Percentiles rank a stretch among this genome's conserved stretches.
phyloP scores from a whole-genome alignment of 257 asterid genomes.

The Prunella vulgaris region DNA sequence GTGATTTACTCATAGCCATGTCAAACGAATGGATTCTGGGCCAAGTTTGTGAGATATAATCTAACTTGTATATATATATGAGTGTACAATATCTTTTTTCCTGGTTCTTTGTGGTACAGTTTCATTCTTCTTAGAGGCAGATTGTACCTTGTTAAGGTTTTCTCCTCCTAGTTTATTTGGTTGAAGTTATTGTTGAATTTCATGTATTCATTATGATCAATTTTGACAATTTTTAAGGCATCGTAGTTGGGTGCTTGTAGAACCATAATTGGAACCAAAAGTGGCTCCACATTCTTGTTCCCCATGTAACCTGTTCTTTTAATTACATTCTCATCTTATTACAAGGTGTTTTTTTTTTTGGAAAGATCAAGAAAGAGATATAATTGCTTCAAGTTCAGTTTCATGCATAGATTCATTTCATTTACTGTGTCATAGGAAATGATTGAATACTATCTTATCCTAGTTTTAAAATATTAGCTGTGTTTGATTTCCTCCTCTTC shows the following conservation, averaged over 20 bases:
- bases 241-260: slow-evolving; percentile 17
- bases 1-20: slow-evolving; percentile 3
- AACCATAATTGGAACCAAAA: slow-evolving; percentile 18
- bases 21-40: slow-evolving; percentile 14
- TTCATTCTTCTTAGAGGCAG: slow-evolving; percentile 20
- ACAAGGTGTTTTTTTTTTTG: background rate
- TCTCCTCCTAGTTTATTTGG: background rate
- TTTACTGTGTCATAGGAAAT: too few species aligned
- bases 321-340: background rate
- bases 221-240: slow-evolving; percentile 30
- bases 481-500: background rate
- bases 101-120: slow-evolving; percentile 22
- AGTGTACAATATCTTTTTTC: slow-evolving; percentile 19
- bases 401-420: background rate
- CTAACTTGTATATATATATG: slow-evolving; percentile 27
- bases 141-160: slow-evolving; percentile 7
- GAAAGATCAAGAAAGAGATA: background rate
- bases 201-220: slow-evolving; percentile 24
- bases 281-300: slow-evolving; percentile 14
- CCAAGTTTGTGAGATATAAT: slow-evolving; percentile 22
- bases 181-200: slow-evolving; percentile 14
- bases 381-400: background rate
- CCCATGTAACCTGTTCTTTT: background rate
- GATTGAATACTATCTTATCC: too few species aligned
- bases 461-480: background rate